These are phyloP conservation scores for Hypoxylon sp. DNA, from an alignment of 2,329 filamentous ascomycete genomes.

Conservation along the genomic window DNA sequence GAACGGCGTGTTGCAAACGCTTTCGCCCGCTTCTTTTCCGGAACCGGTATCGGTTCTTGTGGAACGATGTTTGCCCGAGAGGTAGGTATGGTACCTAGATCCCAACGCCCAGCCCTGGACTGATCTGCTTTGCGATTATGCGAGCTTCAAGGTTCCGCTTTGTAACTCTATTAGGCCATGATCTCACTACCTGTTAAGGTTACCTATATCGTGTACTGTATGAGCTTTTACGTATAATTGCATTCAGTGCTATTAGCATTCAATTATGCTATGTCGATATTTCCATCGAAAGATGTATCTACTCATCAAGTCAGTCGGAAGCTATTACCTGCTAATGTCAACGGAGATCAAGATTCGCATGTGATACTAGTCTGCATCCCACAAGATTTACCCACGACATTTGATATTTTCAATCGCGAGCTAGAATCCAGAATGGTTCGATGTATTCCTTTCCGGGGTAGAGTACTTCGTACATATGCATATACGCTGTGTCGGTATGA, in stretches of 20 bases:
- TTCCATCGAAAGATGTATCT: neutral
- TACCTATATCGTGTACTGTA: neutral
- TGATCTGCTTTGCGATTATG: neutral
- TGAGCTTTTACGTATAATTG: neutral
- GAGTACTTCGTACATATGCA: neutral
- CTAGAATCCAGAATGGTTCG: neutral
- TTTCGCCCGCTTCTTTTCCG: conserved; percentile 16
- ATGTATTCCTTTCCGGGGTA: neutral
- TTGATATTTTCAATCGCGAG: neutral
- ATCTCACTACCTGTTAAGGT: no score
- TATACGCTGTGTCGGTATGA: neutral
- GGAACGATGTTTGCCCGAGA: conserved; percentile 30
- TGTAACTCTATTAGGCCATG: neutral
- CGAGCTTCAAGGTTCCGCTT: no score
- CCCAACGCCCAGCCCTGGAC: neutral
- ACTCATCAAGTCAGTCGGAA: no score
- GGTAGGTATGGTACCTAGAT: neutral
- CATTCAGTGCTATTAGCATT: neutral
- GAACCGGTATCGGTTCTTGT: conserved; percentile 37
- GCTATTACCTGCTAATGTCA: neutral
- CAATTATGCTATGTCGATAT: neutral
- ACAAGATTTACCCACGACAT: neutral
- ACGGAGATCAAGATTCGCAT: neutral
- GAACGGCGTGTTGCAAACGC: conserved; percentile 8
- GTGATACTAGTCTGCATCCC: neutral